A percentile compares a stretch with the other conserved stretches of the same genome.
phyloP scores from a whole-genome alignment of 1,284 basidiomycete species.

The Cryptococcus sp. region DNA sequence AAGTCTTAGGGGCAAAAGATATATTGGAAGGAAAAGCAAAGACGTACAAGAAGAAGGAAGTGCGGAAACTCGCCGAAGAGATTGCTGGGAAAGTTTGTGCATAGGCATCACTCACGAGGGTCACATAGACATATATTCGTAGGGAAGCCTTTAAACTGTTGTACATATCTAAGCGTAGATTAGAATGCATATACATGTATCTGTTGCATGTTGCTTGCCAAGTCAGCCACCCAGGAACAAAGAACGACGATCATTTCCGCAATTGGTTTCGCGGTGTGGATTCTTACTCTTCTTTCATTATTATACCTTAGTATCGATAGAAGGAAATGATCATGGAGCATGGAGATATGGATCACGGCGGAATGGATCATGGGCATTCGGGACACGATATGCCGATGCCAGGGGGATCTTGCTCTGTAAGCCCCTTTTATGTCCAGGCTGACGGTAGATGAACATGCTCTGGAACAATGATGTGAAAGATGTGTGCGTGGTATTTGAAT shows the following conservation, averaged over 20 bases:
- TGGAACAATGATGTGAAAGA: conserved; percentile 46
- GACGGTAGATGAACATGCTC: conserved; percentile 48
- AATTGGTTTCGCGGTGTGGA: not conserved
- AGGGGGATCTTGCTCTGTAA: not conserved
- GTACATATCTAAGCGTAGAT: too few species aligned
- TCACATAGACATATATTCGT: too few species aligned
- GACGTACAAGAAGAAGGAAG: conserved; percentile 57
- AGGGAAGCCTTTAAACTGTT: too few species aligned
- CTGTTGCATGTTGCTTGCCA: too few species aligned
- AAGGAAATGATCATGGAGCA: not conserved
- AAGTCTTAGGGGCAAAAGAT: conserved; percentile 62
- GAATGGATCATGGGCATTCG: not conserved
- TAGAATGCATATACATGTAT: too few species aligned
- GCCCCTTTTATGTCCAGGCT: not conserved
- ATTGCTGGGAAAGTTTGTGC: conserved; percentile 50
- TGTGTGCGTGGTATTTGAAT: conserved; percentile 42
- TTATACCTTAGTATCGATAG: not conserved
- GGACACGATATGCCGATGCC: not conserved
- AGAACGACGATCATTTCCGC: too few species aligned
- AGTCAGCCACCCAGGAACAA: too few species aligned
- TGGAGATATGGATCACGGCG: not conserved
- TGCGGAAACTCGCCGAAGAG: conserved; percentile 61
- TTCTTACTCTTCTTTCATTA: not conserved
- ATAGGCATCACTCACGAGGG: too few species aligned
- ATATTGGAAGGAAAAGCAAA: conserved; percentile 54